Conservation (phyloP, 1,284 basidiomycete genomes). For the Hymenochaete sp. region DNA sequence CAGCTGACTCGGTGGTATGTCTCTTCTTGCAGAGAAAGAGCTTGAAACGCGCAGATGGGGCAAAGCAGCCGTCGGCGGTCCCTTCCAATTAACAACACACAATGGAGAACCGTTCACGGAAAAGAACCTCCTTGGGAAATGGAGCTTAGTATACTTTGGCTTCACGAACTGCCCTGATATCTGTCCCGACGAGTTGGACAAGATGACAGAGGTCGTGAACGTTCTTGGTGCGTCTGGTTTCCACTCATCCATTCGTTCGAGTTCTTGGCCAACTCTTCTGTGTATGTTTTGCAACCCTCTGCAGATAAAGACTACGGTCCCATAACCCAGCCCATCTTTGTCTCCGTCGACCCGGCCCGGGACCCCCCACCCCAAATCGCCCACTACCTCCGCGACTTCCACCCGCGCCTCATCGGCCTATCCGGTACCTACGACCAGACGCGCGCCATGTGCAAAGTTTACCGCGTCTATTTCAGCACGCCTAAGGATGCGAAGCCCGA, state of each 20-base stretch:
- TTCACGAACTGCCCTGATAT: conserved; percentile 99
- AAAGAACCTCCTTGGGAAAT: conserved; percentile 76
- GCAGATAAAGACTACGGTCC: conserved; percentile 60
- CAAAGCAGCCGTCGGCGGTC: conserved; percentile 80
- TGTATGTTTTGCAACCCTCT: conserved; percentile 1
- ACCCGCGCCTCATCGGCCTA: conserved; percentile 83
- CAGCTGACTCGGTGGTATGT: too few relatives aligned
- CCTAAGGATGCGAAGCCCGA: conserved; percentile 83
- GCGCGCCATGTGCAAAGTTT: conserved; percentile 88
- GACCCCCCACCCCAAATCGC: conserved; percentile 63
- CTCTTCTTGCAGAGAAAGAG: conserved; percentile 64
- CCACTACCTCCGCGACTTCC: conserved; percentile 75
- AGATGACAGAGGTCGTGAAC: conserved; percentile 81
- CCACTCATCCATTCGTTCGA: background rate
- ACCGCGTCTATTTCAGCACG: conserved; percentile 97
- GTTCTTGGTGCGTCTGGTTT: conserved; percentile 49
- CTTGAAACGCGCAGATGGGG: conserved; percentile 49
- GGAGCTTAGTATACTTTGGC: conserved; percentile 91
- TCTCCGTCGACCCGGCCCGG: conserved; percentile 93
- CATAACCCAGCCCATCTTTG: conserved; percentile 79
- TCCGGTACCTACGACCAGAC: conserved; percentile 82
- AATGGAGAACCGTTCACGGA: conserved; percentile 71
- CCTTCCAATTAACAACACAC: conserved; percentile 73
- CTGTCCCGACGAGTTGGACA: conserved; percentile 97
- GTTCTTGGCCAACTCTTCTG: background rate